Evolutionary conservation across 2,329 filamentous ascomycete species (phyloP), one percentile per base, ranked within the genome.

Genomic region (Cordyceps pruinosa): DNA sequence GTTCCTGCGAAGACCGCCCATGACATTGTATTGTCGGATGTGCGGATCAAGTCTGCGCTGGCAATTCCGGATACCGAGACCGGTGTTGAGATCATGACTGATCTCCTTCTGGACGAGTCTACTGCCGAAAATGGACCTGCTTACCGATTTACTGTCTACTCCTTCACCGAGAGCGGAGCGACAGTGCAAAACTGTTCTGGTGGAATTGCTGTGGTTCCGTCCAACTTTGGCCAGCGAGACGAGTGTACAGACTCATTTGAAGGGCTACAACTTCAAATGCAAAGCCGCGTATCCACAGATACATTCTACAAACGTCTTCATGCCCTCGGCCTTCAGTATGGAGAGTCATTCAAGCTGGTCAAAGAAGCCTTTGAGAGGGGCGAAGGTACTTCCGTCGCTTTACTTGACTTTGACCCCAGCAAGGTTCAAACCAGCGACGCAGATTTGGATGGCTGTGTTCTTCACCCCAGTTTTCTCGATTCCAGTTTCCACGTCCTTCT

Each of bases 401-500:
- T 60, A 26, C 60, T 65, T 2, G 49, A 59, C n/a, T 65, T 61
- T 37, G 61, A 65, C 23, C 63, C 62, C 5, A 56, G 42, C 12
- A 55, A 45, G 17, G 56, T 65, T 4, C 59, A 60, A 4, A 58
- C 60, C 12, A 59, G 62, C 13, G 34, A 58, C 37, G 60, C 25
- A 13, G 23, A 41, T 6, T 6, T 61, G n/a, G 64, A 66, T 25
- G 9, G 21, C 26, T 45, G 39, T 12, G n/a, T 55, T 21, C 10
- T 46, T 15, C 51, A 55, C 10, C 51, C 51, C 3, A 64, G 62
- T 9, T 61, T 65, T 8, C 57, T 67, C 3, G 64, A 67, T 48
- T 59, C 64, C 13, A 62, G 63, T 57, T 66, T 66, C 59, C 64
- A 66, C 48, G 59, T 63, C 47, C 64, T 66, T 32, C 64, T 66